phyloP scores from a whole-genome alignment of 1,284 basidiomycete genomes.

The Tilletia setariae region DNA sequence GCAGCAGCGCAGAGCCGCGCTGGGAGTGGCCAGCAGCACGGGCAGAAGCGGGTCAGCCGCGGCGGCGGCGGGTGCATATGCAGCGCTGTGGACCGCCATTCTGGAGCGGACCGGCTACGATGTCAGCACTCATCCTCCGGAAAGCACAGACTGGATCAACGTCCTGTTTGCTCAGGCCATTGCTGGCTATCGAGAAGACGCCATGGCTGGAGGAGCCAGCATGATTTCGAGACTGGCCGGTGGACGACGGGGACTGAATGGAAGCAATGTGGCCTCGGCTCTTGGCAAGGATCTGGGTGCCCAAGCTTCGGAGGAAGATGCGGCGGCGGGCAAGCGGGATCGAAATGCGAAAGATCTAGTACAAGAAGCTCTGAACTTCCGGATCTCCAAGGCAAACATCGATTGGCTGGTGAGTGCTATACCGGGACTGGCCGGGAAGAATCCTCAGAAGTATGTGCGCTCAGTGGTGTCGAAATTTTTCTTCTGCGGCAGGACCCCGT shows the following conservation, averaged over 20 bases:
- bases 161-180: slow-evolving; percentile 61
- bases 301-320: slow-evolving; percentile 3
- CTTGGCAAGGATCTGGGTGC: no score
- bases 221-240: slow-evolving; percentile 27
- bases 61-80: slow-evolving; percentile 3
- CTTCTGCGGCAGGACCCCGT: slow-evolving; percentile 58
- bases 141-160: slow-evolving; percentile 62
- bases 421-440: not conserved
- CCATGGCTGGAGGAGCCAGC: slow-evolving; percentile 55
- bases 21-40: not conserved
- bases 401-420: slow-evolving; percentile 18
- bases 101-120: slow-evolving; percentile 60
- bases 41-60: not conserved
- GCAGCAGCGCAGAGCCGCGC: slow-evolving; percentile 10
- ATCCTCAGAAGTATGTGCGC: not conserved
- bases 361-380: slow-evolving; percentile 47
- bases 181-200: slow-evolving; percentile 54
- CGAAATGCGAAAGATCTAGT: slow-evolving; percentile 39
- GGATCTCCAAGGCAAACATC: slow-evolving; percentile 16
- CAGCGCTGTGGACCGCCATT: slow-evolving; percentile 32
- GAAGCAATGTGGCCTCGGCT: no score
- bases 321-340: slow-evolving; percentile 18
- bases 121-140: slow-evolving; percentile 59
- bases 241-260: slow-evolving; percentile 1
- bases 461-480: not conserved